These are phyloP conservation scores for Solanum tacnaense DNA, from an alignment of 257 asterid species.

Conservation along the genomic window DNA sequence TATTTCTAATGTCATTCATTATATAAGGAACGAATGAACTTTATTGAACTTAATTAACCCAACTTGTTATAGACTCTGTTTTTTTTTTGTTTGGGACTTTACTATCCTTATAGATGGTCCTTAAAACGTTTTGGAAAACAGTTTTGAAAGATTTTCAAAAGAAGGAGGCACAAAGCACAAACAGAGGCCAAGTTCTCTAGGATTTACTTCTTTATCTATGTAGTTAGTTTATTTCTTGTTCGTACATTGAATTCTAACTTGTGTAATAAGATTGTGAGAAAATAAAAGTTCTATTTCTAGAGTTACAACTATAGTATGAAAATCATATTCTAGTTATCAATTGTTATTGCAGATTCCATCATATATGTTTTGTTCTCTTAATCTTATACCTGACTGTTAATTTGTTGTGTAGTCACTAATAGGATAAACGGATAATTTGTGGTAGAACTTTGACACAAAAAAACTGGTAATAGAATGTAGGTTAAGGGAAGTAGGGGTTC, in stretches of 20 bases:
- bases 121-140: background rate
- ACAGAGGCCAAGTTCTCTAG: background rate
- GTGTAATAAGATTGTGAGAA: background rate
- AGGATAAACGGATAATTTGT: too few relatives aligned
- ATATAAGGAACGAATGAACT: background rate
- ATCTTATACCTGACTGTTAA: too few relatives aligned
- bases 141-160: background rate
- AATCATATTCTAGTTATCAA: background rate
- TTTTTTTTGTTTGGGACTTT: background rate
- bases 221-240: background rate
- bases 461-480: too few relatives aligned
- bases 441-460: too few relatives aligned
- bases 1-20: background rate
- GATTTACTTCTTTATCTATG: background rate
- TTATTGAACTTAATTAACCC: background rate
- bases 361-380: background rate
- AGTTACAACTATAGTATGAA: background rate
- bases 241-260: background rate
- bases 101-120: background rate
- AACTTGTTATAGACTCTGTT: background rate
- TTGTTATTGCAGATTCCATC: too few relatives aligned
- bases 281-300: background rate
- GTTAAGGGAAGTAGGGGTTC: too few relatives aligned
- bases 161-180: background rate
- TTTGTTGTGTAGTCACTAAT: too few relatives aligned